phyloP scores from a whole-genome alignment of 2,329 filamentous ascomycete genomes.

The Ramularia endophylla region DNA sequence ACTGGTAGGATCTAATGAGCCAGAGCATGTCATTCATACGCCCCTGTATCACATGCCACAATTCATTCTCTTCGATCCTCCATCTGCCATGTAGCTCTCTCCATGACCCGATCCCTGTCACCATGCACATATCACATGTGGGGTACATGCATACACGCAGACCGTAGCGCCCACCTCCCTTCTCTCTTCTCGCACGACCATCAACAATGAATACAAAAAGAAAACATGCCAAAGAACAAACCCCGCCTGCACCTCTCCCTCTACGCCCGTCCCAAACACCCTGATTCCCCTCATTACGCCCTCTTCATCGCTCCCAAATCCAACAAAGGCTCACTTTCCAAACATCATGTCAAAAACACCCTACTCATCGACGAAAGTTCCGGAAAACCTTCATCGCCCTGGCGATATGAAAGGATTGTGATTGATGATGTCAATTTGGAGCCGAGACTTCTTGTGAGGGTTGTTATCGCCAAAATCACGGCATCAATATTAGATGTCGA shows the following conservation, averaged over 20 bases:
- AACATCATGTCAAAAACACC: constrained; percentile 16
- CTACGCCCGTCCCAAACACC: constrained; percentile 22
- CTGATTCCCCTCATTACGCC: constrained; percentile 19
- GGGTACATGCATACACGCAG: too few species aligned
- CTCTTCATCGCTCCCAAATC: constrained; percentile 20
- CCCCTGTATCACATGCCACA: too few species aligned
- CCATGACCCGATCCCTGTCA: too few species aligned
- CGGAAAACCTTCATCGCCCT: constrained; percentile 8
- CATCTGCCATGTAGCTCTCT: too few species aligned
- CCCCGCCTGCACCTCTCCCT: constrained; percentile 21
- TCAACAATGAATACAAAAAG: too few species aligned
- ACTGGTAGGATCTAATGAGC: too few species aligned
- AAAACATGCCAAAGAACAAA: constrained; percentile 20
- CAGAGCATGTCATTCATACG: too few species aligned
- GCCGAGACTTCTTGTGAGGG: constrained; percentile 6
- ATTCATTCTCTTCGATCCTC: too few species aligned
- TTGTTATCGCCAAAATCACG: constrained; percentile 13
- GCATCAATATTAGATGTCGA: constrained; percentile 1
- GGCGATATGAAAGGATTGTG: constrained; percentile 11
- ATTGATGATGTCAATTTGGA: constrained; percentile 7
- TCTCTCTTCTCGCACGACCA: too few species aligned
- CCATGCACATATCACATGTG: too few species aligned
- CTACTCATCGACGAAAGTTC: constrained; percentile 5
- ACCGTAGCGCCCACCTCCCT: too few species aligned
- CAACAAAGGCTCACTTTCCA: constrained; percentile 5